Evolutionary conservation across 306 rosid genomes (phyloP), one percentile per base, ranked within the genome.

Genomic region (Cicer pinnatifidum): DNA sequence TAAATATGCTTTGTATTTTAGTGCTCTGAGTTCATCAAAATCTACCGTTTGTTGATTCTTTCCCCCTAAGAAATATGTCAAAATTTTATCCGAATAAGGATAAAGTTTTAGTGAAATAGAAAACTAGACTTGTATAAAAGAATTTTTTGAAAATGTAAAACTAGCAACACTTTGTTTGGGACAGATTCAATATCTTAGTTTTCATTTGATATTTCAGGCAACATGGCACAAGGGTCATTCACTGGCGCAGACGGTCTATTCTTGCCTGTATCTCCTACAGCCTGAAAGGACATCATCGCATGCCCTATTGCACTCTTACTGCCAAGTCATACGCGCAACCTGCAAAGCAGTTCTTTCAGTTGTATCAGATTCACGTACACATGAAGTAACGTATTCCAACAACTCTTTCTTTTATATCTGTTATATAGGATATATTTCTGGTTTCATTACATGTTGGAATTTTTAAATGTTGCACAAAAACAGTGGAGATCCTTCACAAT

Each of bases 201-300:
- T 41, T 45, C 60, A 60, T 81, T 72, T 82, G 71, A 73, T 56
- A 28, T 84, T 83, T 84, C 97, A 94, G 98, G 98, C 97, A 17
- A 94, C 98, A 82, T 94, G 98, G 98, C 98, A 94, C 90, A 89
- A 85, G 91, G 98, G 98, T 80, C 98, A 94, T 80, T 89, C 97
- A 62, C 81, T 94, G 88, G 96, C 96, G 20, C 98, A 94, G 78
- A 91, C 98, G 73, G 92, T 94, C 81, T 94, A 89, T 88, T 91
- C 98, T 20, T 94, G 98, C 82, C 86, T 94, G 79, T 94, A 94
- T 89, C 97, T 94, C 86, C 78, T 91, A 47, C 87, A 84, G 80
- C 92, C 86, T 40, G 98, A 90, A 46, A 91, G 98, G 86, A 91
- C 92, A 71, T 86, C 89, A 69, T 83, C 94, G 39, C 89, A 94